Base-by-base conservation (phyloP, 2,329 filamentous ascomycete genomes). In the Claviceps citrina region DNA sequence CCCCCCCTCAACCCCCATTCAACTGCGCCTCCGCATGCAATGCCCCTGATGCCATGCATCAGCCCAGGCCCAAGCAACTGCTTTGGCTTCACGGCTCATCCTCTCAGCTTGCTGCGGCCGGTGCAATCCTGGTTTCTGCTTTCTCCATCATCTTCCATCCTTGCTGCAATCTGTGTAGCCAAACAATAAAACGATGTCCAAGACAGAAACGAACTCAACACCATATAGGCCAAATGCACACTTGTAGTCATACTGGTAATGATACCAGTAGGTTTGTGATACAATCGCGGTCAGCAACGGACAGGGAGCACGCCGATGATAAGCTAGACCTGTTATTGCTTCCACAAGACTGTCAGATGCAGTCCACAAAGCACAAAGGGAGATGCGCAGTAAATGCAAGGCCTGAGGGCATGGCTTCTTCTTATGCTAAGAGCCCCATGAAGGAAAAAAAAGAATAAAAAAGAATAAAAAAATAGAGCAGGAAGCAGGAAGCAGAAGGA, bases 191-290 rank as follows among this genome's bases (percentile, higher is more conserved):
- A 35, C 7, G 39, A 33, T 41, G 39, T 32, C 16, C 39, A 27
- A 27, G 6, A 24, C 20, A 31, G 7, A 36, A 31, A 26, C n/a
- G 19, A 32, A 41, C 4, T 24, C 4, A 16, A 32, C 22, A 7
- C 12, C 39, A 37, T 32, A 28, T 25, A 32, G 15, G 22, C 33
- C 22, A 20, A 37, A 27, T n/a, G 34, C 22, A 41, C 37, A 37
- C 34, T 32, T 22, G 20, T 19, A 22, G 10, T 32, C 16, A 37
- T 41, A 31, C 15, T 27, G 34, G 24, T 15, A 20, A 19, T 33
- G 31, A 15, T 39, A 27, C 13, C 15, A 24, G n/a, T 22, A 2
- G 19, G 7, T n/a, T 7, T 35, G 15, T 34, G 15, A 39, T 39
- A 39, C 38, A 39, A 32, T 20, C 24, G 16, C 22, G 22, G 22